Conservation (phyloP, 306 rosid genomes). For the Biancaea sappan region DNA sequence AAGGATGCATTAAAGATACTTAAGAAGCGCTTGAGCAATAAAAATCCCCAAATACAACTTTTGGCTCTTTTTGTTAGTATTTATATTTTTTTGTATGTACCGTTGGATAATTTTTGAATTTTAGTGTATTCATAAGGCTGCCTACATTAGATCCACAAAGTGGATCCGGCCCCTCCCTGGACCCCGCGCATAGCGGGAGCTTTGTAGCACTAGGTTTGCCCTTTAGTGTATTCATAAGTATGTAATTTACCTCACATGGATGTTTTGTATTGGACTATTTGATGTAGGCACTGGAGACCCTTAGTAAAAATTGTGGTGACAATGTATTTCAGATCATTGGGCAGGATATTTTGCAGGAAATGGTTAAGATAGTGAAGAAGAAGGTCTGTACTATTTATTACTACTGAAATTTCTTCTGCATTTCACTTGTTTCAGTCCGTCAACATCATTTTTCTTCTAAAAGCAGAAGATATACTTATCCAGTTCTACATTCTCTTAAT, state of each 20-base stretch:
- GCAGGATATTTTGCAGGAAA: slow-evolving; percentile 88
- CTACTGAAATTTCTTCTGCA: slow-evolving; percentile 14
- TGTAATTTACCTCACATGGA: slow-evolving; percentile 17
- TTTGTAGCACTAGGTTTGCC: no score
- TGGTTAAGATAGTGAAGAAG: slow-evolving; percentile 98
- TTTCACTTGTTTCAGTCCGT: slow-evolving; percentile 30
- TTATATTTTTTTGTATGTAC: slow-evolving; percentile 27
- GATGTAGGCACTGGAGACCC: slow-evolving; percentile 84
- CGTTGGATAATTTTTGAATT: neutral
- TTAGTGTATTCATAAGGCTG: neutral
- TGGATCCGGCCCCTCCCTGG: no score
- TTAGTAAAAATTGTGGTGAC: slow-evolving; percentile 95
- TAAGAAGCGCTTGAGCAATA: slow-evolving; percentile 79
- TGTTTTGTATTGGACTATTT: slow-evolving; percentile 28
- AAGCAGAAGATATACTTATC: slow-evolving; percentile 30
- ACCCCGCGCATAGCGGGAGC: no score
- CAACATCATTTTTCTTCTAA: neutral
- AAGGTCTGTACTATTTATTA: slow-evolving; percentile 56
- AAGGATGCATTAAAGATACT: slow-evolving; percentile 93
- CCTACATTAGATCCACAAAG: no score
- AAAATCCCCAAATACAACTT: slow-evolving; percentile 83
- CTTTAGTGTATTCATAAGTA: neutral
- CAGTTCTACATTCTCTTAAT: slow-evolving; percentile 32
- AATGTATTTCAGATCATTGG: slow-evolving; percentile 77
- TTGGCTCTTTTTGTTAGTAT: slow-evolving; percentile 90